Base-by-base conservation (phyloP, 768 basidiomycete genomes). In the Collybia sp. region DNA sequence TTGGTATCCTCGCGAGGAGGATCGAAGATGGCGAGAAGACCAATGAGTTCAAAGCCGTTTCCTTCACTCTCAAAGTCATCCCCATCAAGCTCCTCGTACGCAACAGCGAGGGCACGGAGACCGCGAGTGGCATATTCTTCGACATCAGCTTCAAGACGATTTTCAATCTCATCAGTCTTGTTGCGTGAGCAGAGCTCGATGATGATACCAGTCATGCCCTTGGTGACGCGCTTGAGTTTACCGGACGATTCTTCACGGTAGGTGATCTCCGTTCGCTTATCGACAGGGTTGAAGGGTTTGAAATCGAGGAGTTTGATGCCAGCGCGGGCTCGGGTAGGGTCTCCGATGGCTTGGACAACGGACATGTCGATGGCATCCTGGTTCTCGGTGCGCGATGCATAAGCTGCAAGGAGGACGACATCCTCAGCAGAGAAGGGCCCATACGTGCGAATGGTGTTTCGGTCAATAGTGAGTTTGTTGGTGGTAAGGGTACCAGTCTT, bases 131-230 rank as follows among this genome's bases (percentile, higher is more conserved):
- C 95, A 59, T 88, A 97, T 64, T 95, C 94, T 70, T 97, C 93
- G 43, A 98, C 95, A 61, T 98, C 95, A 51, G 80, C 76, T 75
- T 97, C 93, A 48, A 98, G 85, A 56, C 75, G 79, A 71, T 88
- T 82, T 79, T 98, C 94, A 37, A 93, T 55, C 51, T 92, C 92
- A 10, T 89, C 85, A 34, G 90, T 89, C 82, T 97, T 97, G 86
- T 96, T 94, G 64, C 95, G 89, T 17, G 89, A 77, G 82, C 94
- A 97, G 41, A 96, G 87, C 47, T 95, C 92, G 61, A 96, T 93
- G 75, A 97, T 93, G 68, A 92, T 88, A 73, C 93, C 95, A 37
- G 95, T 98, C 95, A 98, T 98, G 65, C 95, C 95, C 85, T 98
- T 98, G 64, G 95, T 96, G 60, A 95, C 95, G 59, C 95, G 91